Evolutionary conservation across 768 basidiomycete genomes (phyloP).

Genomic region (Favolaschia claudopus): DNA sequence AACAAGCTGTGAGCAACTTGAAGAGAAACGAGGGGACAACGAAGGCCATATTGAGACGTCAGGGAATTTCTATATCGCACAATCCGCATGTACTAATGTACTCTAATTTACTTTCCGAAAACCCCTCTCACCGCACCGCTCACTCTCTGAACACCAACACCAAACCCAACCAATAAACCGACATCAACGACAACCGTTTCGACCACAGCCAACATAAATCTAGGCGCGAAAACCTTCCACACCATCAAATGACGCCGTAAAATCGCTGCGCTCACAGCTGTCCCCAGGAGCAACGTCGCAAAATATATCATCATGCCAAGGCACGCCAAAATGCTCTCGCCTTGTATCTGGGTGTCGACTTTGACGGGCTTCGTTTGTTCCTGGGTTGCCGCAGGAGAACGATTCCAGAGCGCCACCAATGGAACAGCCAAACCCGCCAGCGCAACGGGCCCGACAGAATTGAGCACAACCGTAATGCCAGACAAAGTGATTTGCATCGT

Average conservation of each 20-base stretch:
- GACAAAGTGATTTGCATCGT: conserved; percentile 77
- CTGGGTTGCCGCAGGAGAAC: conserved; percentile 60
- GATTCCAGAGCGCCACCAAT: conserved; percentile 84
- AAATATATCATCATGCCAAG: conserved; percentile 79
- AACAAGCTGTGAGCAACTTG: too few species aligned
- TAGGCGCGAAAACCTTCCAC: conserved; percentile 98
- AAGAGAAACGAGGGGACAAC: too few species aligned
- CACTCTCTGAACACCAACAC: conserved; percentile 61
- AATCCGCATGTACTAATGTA: too few species aligned
- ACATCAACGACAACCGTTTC: conserved; percentile 76
- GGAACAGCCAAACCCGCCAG: conserved; percentile 72
- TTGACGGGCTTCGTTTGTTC: not conserved
- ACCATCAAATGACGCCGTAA: conserved; percentile 92
- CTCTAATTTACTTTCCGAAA: too few species aligned
- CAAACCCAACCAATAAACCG: conserved; percentile 68
- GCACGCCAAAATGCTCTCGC: conserved; percentile 57
- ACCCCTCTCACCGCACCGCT: conserved; percentile 32
- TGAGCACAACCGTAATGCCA: conserved; percentile 74
- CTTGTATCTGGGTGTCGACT: conserved; percentile 42
- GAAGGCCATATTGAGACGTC: too few species aligned
- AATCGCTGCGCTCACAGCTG: conserved; percentile 75
- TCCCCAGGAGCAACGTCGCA: conserved; percentile 66
- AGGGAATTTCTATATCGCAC: too few species aligned
- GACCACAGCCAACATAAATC: conserved; percentile 84
- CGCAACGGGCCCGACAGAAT: conserved; percentile 79